Evolutionary conservation across 1,139 yeast species (phyloP).

Genomic region (Kurtzmaniella natalensis): DNA sequence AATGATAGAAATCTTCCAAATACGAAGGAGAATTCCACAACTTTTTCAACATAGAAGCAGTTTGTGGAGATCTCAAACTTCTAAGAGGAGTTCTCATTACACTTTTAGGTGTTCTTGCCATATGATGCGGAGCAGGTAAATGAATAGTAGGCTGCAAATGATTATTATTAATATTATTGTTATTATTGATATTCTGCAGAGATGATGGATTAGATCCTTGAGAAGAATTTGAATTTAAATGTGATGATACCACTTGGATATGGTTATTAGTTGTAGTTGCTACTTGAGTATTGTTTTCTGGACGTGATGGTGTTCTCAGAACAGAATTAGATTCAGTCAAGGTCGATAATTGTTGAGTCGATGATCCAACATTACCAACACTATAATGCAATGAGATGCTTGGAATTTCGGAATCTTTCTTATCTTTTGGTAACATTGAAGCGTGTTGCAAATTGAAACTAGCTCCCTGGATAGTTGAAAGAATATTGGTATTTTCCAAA

Average conservation of each 20-base stretch:
- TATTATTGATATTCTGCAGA: no score
- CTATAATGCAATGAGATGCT: no score
- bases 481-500: neutral
- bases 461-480: neutral
- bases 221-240: neutral
- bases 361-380: neutral
- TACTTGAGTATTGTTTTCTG: no score
- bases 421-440: neutral
- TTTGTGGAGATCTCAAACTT: conserved; percentile 38
- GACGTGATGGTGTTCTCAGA: no score
- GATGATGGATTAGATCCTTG: neutral
- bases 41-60: conserved; percentile 40
- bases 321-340: no score
- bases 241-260: neutral
- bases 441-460: neutral
- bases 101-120: conserved; percentile 27
- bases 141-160: conserved; percentile 7
- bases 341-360: neutral
- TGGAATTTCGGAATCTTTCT: neutral
- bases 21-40: conserved; percentile 64
- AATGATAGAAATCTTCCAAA: conserved; percentile 62
- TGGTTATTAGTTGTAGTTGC: neutral
- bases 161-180: no score
- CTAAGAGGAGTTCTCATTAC: conserved; percentile 36
- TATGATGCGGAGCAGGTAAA: conserved; percentile 9